Evolutionary conservation across 176 grass and related monocot genomes (phyloP).

Genomic region (Stipa capillata): DNA sequence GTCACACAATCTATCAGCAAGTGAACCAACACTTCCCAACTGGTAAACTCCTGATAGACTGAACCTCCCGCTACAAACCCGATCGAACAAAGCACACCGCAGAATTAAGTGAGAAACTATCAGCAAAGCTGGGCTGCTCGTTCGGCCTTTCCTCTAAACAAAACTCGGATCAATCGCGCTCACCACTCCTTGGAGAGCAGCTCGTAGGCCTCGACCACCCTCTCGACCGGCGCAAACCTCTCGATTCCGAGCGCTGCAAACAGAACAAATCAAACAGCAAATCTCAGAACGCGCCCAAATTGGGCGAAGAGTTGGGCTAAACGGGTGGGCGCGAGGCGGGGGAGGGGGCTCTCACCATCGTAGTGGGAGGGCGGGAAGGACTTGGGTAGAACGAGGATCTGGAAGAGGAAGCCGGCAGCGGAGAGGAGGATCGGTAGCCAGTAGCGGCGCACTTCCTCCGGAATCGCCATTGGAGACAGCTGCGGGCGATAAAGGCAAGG

Average conservation of each 20-base stretch:
- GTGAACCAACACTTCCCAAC: neutral
- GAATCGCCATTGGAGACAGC: conserved; percentile 47
- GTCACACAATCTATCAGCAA: neutral
- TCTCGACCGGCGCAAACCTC: conserved; percentile 62
- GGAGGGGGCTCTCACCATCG: conserved; percentile 36
- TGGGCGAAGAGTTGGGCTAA: too few relatives aligned
- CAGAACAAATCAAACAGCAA: neutral
- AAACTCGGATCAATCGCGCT: conserved; percentile 1
- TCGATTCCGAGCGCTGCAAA: conserved; percentile 46
- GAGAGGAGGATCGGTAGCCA: conserved; percentile 64
- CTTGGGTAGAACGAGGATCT: conserved; percentile 66
- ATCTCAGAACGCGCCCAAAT: conserved; percentile 16
- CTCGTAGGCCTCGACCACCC: conserved; percentile 59
- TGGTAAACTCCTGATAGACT: neutral
- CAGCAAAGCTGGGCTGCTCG: too few relatives aligned
- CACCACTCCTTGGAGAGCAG: conserved; percentile 56
- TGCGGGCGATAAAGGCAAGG: neutral
- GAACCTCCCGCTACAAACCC: too few relatives aligned
- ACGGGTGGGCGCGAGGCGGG: neutral
- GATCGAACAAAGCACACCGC: neutral
- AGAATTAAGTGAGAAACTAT: neutral
- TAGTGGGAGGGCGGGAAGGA: conserved; percentile 69
- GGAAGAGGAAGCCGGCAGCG: conserved; percentile 78
- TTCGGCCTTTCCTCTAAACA: too few relatives aligned
- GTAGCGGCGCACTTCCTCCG: conserved; percentile 48